Conservation (phyloP, 73 alveolate genomes). For the Tetrahymena thermophila region DNA sequence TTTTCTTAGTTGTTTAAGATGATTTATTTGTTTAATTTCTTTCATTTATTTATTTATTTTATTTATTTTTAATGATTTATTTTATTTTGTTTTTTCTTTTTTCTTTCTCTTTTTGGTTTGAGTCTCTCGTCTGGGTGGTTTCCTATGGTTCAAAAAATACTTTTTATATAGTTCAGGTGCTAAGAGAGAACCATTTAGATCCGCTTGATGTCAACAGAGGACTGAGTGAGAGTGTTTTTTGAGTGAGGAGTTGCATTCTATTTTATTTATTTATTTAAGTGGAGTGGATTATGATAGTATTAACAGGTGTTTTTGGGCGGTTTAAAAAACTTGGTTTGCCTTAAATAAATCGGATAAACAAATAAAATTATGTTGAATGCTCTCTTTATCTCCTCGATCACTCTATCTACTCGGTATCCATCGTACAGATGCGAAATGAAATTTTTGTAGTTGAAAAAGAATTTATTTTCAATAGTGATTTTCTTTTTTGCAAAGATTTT, state of each 20-base stretch:
- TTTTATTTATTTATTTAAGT: neutral
- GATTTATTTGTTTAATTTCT: neutral
- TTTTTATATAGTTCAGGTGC: neutral
- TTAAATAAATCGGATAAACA: neutral
- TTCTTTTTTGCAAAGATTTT: neutral
- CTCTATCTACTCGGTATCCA: neutral
- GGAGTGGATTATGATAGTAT: neutral
- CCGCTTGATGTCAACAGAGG: slow-evolving; percentile 1
- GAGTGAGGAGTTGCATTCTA: neutral
- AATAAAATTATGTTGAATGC: neutral
- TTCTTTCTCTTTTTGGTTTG: neutral
- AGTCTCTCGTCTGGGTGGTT: neutral
- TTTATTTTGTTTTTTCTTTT: neutral
- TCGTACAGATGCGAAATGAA: neutral
- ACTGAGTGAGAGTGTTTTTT: neutral
- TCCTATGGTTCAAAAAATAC: neutral
- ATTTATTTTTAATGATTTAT: neutral
- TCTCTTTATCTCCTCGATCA: neutral
- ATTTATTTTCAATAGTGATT: neutral
- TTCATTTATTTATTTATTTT: neutral
- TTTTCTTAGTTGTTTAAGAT: neutral
- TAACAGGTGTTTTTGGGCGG: neutral
- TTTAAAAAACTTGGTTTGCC: neutral
- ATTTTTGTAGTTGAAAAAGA: neutral
- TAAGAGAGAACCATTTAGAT: neutral